These are phyloP conservation scores for Calendula officinalis DNA, from an alignment of 129 eudicot species.

Conservation along the genomic window DNA sequence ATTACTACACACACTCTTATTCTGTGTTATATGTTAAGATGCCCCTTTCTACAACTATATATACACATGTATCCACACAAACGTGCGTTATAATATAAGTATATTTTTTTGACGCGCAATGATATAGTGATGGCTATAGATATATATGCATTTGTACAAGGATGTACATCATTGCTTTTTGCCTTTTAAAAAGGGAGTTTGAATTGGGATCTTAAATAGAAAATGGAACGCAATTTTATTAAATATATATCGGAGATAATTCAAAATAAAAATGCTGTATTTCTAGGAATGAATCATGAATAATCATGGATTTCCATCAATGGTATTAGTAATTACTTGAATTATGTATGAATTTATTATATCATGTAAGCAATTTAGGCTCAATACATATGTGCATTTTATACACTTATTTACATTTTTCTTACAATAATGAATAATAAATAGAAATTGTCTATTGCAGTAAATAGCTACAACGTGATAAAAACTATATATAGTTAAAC, in stretches of 20 bases:
- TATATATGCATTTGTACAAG: neutral
- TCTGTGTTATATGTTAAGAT: neutral
- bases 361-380: no score
- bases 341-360: no score
- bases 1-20: neutral
- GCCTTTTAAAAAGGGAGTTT: neutral
- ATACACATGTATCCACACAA: neutral
- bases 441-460: neutral
- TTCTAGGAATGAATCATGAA: no score
- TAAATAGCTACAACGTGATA: neutral
- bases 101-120: neutral
- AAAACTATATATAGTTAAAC: neutral
- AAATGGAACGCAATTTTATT: no score
- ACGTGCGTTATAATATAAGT: neutral
- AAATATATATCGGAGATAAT: no score
- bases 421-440: no score
- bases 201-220: no score
- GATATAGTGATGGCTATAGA: neutral
- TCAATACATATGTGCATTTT: no score
- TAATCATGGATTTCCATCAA: no score
- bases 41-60: constrained; percentile 6
- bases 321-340: no score
- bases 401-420: no score
- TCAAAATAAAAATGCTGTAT: no score
- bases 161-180: neutral